phyloP scores from a whole-genome alignment of 2,329 filamentous ascomycete species.

The Teratosphaeria pseudoeucalypti region DNA sequence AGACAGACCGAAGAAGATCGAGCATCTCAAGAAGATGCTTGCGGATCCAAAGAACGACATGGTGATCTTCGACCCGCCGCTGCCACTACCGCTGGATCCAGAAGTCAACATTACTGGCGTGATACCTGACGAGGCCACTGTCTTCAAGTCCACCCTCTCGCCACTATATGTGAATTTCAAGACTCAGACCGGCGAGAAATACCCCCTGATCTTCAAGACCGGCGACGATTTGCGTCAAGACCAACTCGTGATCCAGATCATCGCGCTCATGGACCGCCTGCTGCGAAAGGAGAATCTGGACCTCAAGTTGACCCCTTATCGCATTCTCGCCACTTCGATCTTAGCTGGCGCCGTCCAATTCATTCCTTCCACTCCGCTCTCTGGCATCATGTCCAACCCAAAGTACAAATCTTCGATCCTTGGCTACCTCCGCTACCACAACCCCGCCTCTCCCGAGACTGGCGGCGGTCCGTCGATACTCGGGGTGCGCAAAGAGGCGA shows the following conservation, averaged over 20 bases:
- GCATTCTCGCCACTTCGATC: conserved; percentile 85
- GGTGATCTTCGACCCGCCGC: conserved; percentile 67
- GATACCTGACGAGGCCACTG: conserved; percentile 71
- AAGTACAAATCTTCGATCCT: conserved; percentile 73
- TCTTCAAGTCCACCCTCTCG: conserved; percentile 91
- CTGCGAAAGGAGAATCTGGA: conserved; percentile 94
- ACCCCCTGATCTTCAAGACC: conserved; percentile 93
- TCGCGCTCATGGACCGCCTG: conserved; percentile 93
- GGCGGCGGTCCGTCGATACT: conserved; percentile 50
- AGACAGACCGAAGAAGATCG: conserved; percentile 68
- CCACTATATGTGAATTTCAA: conserved; percentile 88
- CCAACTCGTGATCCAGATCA: conserved; percentile 93
- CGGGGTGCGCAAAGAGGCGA: conserved; percentile 79
- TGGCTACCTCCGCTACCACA: conserved; percentile 77
- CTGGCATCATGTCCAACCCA: conserved; percentile 56
- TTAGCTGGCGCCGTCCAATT: conserved; percentile 89
- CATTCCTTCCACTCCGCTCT: conserved; percentile 70
- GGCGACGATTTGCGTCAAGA: conserved; percentile 79
- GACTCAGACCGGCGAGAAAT: conserved; percentile 64
- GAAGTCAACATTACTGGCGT: conserved; percentile 68
- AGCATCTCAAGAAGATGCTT: conserved; percentile 73
- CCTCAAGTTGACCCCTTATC: conserved; percentile 88
- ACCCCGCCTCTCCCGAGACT: conserved; percentile 70
- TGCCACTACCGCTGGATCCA: conserved; percentile 83
- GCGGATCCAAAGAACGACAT: conserved; percentile 87